Conservation (phyloP, 768 basidiomycete genomes). For the Rhizopogon rudus region DNA sequence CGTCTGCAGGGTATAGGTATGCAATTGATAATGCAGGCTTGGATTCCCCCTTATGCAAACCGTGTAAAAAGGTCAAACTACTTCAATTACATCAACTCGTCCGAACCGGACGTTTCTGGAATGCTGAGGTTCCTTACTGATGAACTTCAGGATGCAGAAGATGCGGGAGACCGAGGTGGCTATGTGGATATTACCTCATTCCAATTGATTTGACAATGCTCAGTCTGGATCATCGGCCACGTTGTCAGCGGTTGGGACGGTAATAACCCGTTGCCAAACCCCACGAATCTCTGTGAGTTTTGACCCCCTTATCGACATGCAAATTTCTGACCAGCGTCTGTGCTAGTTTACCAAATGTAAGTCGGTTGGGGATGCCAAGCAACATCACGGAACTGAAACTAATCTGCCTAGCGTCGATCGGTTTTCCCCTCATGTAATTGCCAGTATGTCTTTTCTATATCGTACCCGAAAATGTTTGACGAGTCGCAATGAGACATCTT, state of each 20-base stretch:
- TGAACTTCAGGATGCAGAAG: slow-evolving; percentile 75
- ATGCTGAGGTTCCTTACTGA: slow-evolving; percentile 77
- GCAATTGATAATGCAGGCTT: background rate
- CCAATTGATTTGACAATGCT: slow-evolving; percentile 7
- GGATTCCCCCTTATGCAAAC: slow-evolving; percentile 4
- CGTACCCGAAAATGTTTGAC: slow-evolving; percentile 2
- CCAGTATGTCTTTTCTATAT: slow-evolving; percentile 42
- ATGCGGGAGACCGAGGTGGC: slow-evolving; percentile 65
- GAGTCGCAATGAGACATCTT: slow-evolving; percentile 50
- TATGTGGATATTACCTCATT: background rate
- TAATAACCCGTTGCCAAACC: slow-evolving; percentile 53
- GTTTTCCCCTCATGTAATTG: slow-evolving; percentile 75
- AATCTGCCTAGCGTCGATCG: slow-evolving; percentile 53
- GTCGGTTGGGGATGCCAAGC: background rate
- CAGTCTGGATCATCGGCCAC: slow-evolving; percentile 53
- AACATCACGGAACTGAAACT: background rate
- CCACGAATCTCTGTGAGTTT: slow-evolving; percentile 63
- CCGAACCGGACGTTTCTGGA: slow-evolving; percentile 62
- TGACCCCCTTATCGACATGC: background rate
- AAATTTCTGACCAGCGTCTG: slow-evolving; percentile 1
- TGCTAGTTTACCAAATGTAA: slow-evolving; percentile 46
- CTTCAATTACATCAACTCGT: slow-evolving; percentile 76
- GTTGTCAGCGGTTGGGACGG: slow-evolving; percentile 70
- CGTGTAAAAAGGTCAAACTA: slow-evolving; percentile 48
- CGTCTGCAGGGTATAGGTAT: slow-evolving; percentile 27